These are phyloP conservation scores for Solanum pinnatisectum DNA, from an alignment of 257 asterid species.

Conservation along the genomic window DNA sequence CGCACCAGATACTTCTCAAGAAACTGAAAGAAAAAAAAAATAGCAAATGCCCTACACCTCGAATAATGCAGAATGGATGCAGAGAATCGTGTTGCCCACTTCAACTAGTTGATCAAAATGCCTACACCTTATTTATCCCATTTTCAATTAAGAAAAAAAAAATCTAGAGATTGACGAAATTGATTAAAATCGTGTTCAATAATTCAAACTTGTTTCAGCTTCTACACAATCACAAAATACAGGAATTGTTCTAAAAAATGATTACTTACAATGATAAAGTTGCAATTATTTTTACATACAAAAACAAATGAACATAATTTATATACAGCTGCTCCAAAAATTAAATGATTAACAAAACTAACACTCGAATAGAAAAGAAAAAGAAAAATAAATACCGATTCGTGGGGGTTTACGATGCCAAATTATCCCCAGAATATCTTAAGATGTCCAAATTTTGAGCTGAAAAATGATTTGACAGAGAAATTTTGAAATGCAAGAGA, in stretches of 20 bases:
- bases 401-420: neutral
- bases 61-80: neutral
- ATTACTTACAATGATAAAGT: neutral
- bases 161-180: neutral
- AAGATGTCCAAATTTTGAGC: neutral
- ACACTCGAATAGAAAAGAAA: neutral
- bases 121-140: neutral
- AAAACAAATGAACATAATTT: neutral
- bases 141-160: neutral
- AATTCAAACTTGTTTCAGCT: neutral
- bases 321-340: neutral
- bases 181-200: neutral
- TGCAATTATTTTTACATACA: neutral
- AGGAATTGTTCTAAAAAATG: neutral
- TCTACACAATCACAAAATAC: neutral
- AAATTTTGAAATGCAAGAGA: neutral
- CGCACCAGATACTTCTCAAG: neutral
- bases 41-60: neutral
- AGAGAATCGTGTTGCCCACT: neutral
- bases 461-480: neutral
- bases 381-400: neutral
- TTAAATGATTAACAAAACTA: neutral
- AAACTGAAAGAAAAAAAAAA: neutral
- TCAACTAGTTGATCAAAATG: neutral
- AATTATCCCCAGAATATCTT: neutral